Percentiles rank a stretch among this genome's conserved stretches.
These are phyloP conservation scores for Gossypium bickii DNA, from an alignment of 345 rosid genomes.

Conservation along the genomic window DNA sequence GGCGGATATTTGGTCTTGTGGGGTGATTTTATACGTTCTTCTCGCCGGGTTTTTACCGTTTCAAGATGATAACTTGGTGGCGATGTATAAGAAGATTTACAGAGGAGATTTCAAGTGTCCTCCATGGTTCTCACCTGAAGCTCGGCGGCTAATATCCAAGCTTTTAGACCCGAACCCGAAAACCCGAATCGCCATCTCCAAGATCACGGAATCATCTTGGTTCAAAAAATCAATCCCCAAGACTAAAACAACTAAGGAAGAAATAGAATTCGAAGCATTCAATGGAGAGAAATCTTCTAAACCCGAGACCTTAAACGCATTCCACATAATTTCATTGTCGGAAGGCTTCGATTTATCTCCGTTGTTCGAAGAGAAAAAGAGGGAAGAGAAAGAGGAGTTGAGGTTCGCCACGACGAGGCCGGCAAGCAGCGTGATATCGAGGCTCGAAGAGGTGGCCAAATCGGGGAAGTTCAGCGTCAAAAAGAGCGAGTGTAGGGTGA, in stretches of 20 bases:
- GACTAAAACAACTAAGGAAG: slow-evolving; percentile 22
- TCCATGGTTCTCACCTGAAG: slow-evolving; percentile 79
- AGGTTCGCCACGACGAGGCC: slow-evolving; percentile 78
- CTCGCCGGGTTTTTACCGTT: slow-evolving; percentile 88
- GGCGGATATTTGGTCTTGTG: slow-evolving; percentile 96
- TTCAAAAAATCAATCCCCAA: slow-evolving; percentile 51
- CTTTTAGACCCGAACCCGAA: slow-evolving; percentile 82
- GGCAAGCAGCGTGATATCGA: slow-evolving; percentile 79
- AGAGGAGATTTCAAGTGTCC: slow-evolving; percentile 91
- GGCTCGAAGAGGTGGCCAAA: slow-evolving; percentile 67
- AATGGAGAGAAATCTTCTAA: slow-evolving; percentile 28
- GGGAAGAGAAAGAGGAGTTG: slow-evolving; percentile 72
- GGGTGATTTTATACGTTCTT: slow-evolving; percentile 83
- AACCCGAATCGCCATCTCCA: slow-evolving; percentile 44
- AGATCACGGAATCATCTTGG: slow-evolving; percentile 77
- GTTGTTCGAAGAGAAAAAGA: slow-evolving; percentile 79
- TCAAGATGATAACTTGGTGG: slow-evolving; percentile 74
- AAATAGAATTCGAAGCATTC: slow-evolving; percentile 31
- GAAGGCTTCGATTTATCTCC: slow-evolving; percentile 90
- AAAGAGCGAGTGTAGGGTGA: slow-evolving; percentile 71
- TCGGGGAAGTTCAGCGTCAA: slow-evolving; percentile 57
- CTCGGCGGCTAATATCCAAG: slow-evolving; percentile 61
- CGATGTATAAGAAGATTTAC: slow-evolving; percentile 81
- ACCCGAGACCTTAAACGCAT: slow-evolving; percentile 72
- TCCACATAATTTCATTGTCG: slow-evolving; percentile 80